phyloP scores from a whole-genome alignment of 75 land plant genomes.

The Pinus tabuliformis region DNA sequence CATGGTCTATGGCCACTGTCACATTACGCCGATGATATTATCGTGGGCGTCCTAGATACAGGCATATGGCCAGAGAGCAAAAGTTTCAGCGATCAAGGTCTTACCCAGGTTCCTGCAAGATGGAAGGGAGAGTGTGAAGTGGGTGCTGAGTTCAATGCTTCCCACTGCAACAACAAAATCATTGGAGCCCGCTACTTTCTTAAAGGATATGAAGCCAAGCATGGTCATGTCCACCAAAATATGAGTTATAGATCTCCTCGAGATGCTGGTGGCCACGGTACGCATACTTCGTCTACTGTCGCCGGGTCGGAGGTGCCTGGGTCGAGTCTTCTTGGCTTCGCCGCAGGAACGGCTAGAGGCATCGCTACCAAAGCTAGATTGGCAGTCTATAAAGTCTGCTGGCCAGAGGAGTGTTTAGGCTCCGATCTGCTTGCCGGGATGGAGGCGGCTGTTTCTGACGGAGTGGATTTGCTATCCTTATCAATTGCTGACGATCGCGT shows the following conservation, averaged over 20 bases:
- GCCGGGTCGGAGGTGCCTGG: constrained; percentile 26
- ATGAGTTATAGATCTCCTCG: background rate
- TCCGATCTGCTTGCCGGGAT: constrained; percentile 75
- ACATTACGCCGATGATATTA: constrained; percentile 41
- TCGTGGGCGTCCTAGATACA: constrained; percentile 49
- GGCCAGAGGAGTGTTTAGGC: constrained; percentile 61
- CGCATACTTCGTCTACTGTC: constrained; percentile 25
- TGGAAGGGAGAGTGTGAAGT: constrained; percentile 61
- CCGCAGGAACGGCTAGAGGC: constrained; percentile 64
- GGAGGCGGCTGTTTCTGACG: constrained; percentile 56
- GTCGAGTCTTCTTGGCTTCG: constrained; percentile 59
- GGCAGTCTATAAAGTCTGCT: constrained; percentile 85
- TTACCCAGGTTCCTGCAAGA: constrained; percentile 16
- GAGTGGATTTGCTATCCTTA: constrained; percentile 65
- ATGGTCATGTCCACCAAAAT: constrained; percentile 24
- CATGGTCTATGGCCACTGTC: constrained; percentile 39
- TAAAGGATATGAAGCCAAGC: constrained; percentile 20
- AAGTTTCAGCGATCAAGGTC: constrained; percentile 30
- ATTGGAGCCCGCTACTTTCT: constrained; percentile 69
- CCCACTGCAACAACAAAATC: constrained; percentile 55
- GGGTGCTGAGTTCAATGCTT: constrained; percentile 22
- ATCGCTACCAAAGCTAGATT: constrained; percentile 79
- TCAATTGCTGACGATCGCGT: constrained; percentile 50
- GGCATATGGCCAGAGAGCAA: constrained; percentile 59
- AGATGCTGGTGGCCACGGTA: constrained; percentile 20